These are phyloP conservation scores for Crucihimalaya himalaica DNA, from an alignment of 345 rosid genomes.

Conservation along the genomic window DNA sequence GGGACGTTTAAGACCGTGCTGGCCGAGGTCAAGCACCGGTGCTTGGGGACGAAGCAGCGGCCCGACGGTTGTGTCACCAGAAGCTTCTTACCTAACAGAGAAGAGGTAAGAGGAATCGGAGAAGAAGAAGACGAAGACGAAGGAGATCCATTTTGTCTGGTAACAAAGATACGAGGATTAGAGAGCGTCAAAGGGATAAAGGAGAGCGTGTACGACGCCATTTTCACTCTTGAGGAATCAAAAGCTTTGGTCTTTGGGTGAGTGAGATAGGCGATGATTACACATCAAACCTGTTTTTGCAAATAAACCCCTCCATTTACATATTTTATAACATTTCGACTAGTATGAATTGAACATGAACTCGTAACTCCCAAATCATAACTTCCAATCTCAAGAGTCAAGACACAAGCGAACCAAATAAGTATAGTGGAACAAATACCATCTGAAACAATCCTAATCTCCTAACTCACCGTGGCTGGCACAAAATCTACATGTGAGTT, in stretches of 20 bases:
- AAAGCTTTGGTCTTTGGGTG: not conserved
- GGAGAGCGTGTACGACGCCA: constrained; percentile 59
- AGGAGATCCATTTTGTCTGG: constrained; percentile 19
- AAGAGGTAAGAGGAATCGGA: constrained; percentile 35
- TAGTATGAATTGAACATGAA: not conserved
- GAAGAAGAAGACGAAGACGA: not conserved
- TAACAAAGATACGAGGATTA: constrained; percentile 34
- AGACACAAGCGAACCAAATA: not conserved
- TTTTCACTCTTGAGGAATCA: constrained; percentile 21
- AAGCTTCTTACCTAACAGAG: constrained; percentile 56
- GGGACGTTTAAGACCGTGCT: constrained; percentile 69
- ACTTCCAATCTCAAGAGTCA: constrained; percentile 13
- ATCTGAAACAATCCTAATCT: constrained; percentile 18
- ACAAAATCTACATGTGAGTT: constrained; percentile 24
- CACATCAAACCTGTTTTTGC: not conserved
- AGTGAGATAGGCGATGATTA: constrained; percentile 1
- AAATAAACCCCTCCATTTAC: not conserved
- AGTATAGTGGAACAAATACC: constrained; percentile 5
- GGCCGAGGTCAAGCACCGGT: constrained; percentile 43
- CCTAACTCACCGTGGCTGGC: constrained; percentile 21
- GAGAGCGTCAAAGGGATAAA: constrained; percentile 47
- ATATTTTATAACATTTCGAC: not conserved
- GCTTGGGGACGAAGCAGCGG: constrained; percentile 37
- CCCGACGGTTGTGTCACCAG: constrained; percentile 37
- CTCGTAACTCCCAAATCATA: not conserved